phyloP scores from a whole-genome alignment of 2,329 filamentous ascomycete species.

The Fusarium phyllophilum region DNA sequence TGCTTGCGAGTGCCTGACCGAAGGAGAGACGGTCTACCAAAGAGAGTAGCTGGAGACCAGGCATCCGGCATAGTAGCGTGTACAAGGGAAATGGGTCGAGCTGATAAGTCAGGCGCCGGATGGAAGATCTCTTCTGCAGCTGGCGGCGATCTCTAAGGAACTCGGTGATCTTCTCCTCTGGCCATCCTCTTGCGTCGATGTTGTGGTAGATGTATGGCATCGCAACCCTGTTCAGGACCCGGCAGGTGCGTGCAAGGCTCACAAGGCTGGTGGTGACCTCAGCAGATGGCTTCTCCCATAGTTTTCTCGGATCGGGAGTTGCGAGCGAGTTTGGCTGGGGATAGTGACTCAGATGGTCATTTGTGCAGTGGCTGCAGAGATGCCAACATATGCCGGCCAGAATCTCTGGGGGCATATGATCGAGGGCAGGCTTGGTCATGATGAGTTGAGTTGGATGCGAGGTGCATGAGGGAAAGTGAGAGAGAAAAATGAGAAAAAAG shows the following conservation, averaged over 20 bases:
- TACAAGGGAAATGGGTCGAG: neutral
- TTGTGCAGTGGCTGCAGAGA: neutral
- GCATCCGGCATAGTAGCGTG: neutral
- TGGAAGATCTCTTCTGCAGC: neutral
- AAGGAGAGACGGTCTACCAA: fast-evolving
- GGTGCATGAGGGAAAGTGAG: neutral
- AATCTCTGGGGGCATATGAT: neutral
- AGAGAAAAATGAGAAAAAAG: neutral
- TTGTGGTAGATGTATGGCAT: neutral
- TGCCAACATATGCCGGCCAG: neutral
- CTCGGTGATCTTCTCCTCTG: fast-evolving
- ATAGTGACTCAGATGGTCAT: neutral
- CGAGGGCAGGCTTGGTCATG: neutral
- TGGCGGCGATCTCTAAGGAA: neutral
- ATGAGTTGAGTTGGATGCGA: too few relatives aligned
- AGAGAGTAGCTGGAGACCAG: neutral
- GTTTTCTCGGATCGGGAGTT: neutral
- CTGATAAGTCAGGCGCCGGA: neutral
- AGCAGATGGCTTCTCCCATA: neutral
- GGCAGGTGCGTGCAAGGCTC: neutral
- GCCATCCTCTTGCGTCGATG: neutral
- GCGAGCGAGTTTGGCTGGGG: neutral
- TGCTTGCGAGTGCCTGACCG: fast-evolving
- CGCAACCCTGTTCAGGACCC: neutral
- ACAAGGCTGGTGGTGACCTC: neutral